A percentile compares a stretch with the other conserved stretches of the same genome.
Conservation (phyloP, 1,139 yeast genomes). For the Blastobotrys apis region DNA sequence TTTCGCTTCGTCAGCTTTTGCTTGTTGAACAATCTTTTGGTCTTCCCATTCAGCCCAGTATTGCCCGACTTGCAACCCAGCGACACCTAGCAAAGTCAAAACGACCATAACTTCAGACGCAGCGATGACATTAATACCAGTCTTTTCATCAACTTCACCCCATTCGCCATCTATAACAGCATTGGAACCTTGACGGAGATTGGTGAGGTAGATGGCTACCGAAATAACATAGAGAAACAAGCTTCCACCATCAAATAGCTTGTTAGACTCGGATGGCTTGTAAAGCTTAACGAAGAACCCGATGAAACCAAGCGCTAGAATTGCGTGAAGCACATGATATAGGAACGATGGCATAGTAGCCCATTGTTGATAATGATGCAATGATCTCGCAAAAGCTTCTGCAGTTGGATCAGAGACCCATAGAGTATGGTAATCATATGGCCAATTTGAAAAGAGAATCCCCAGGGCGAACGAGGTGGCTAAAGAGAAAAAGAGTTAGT, state of each 20-base stretch:
- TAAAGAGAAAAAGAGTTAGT: background rate
- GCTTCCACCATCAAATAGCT: slow-evolving; percentile 85
- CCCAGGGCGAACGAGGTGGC: slow-evolving; percentile 77
- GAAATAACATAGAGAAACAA: slow-evolving; percentile 66
- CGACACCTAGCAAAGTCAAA: slow-evolving; percentile 67
- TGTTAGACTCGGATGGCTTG: slow-evolving; percentile 78
- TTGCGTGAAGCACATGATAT: slow-evolving; percentile 57
- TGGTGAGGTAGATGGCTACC: slow-evolving; percentile 76
- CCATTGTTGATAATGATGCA: slow-evolving; percentile 72
- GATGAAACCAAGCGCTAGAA: slow-evolving; percentile 57
- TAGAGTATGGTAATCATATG: slow-evolving; percentile 76
- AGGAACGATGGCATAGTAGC: slow-evolving; percentile 57
- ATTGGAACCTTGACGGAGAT: slow-evolving; percentile 74
- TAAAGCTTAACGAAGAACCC: slow-evolving; percentile 77
- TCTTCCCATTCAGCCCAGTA: slow-evolving; percentile 84
- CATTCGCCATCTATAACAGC: slow-evolving; percentile 69
- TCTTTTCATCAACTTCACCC: slow-evolving; percentile 87
- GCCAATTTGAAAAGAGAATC: slow-evolving; percentile 68
- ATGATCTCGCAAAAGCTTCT: slow-evolving; percentile 54
- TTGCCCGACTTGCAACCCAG: slow-evolving; percentile 80
- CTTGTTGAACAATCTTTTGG: slow-evolving; percentile 36
- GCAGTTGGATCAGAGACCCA: slow-evolving; percentile 54
- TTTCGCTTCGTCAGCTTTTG: slow-evolving; percentile 33
- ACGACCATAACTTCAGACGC: slow-evolving; percentile 81
- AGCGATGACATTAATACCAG: slow-evolving; percentile 88